Conservation (phyloP, 495 filamentous ascomycete genomes). For the Neurospora tetrasperma region DNA sequence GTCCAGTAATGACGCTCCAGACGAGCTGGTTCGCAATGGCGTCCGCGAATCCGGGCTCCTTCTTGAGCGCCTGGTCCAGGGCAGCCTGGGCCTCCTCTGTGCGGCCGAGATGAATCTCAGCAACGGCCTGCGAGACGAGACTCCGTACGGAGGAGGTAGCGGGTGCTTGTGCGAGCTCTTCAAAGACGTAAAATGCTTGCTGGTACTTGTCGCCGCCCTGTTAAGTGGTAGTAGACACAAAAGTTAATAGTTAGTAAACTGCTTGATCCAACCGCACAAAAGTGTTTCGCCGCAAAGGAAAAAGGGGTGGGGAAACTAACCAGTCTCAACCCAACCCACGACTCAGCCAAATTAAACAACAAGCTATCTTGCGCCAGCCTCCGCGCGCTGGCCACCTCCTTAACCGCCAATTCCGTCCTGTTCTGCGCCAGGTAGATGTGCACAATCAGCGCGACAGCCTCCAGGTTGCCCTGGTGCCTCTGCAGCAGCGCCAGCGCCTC, state of each 20-base stretch:
- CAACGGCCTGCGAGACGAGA: constrained; percentile 79
- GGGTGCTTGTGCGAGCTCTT: constrained; percentile 84
- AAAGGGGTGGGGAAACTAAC: constrained; percentile 39
- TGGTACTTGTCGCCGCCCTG: constrained; percentile 96
- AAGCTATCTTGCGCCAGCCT: constrained; percentile 94
- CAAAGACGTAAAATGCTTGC: constrained; percentile 94
- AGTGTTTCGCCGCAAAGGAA: too few species aligned
- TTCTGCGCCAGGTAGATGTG: constrained; percentile 92
- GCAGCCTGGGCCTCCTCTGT: constrained; percentile 83
- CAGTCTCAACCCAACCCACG: constrained; percentile 83
- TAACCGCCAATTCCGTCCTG: constrained; percentile 76
- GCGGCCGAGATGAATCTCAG: constrained; percentile 84
- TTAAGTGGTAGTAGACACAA: not conserved
- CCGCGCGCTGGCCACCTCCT: constrained; percentile 81
- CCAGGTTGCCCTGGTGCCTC: constrained; percentile 76
- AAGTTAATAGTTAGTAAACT: not conserved
- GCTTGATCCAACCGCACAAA: not conserved
- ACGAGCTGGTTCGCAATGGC: constrained; percentile 76
- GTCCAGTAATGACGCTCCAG: constrained; percentile 62
- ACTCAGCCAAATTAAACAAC: constrained; percentile 88
- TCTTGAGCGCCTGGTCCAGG: constrained; percentile 65
- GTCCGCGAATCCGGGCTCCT: constrained; percentile 59
- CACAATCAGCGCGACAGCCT: constrained; percentile 61
- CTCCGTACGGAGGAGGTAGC: constrained; percentile 55
- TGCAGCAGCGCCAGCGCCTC: constrained; percentile 69